A percentile compares a stretch with the other conserved stretches of the same genome.
phyloP scores from a whole-genome alignment of 75 land plant genomes.

The Picea glauca region DNA sequence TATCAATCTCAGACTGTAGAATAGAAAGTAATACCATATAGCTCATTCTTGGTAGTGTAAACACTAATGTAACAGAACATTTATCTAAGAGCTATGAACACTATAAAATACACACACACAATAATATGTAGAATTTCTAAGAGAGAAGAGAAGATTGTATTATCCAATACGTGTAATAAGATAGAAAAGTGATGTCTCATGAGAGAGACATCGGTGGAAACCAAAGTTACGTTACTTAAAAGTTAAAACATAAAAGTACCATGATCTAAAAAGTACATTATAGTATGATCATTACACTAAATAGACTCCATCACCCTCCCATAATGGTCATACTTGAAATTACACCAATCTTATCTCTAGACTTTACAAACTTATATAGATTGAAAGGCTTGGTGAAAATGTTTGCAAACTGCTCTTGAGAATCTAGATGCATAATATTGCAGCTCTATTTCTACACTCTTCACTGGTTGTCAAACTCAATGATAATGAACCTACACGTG shows the following conservation, averaged over 20 bases:
- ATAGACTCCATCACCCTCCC: too few species aligned
- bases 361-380: neutral
- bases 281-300: too few species aligned
- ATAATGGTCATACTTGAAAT: neutral
- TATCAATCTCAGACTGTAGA: neutral
- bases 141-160: too few species aligned
- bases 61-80: neutral
- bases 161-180: too few species aligned
- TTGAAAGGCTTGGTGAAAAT: neutral
- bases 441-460: neutral
- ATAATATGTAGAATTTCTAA: too few species aligned
- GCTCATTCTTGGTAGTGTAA: neutral
- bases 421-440: neutral
- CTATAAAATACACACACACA: too few species aligned
- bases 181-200: too few species aligned
- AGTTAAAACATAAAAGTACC: too few species aligned
- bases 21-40: neutral
- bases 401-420: neutral
- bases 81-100: too few species aligned
- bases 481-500: slow-evolving; percentile 17
- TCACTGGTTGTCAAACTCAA: neutral
- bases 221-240: too few species aligned
- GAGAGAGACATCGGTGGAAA: too few species aligned
- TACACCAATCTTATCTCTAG: neutral
- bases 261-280: too few species aligned